Conservation (phyloP, 768 basidiomycete genomes). For the Rhizopogon roseolus region DNA sequence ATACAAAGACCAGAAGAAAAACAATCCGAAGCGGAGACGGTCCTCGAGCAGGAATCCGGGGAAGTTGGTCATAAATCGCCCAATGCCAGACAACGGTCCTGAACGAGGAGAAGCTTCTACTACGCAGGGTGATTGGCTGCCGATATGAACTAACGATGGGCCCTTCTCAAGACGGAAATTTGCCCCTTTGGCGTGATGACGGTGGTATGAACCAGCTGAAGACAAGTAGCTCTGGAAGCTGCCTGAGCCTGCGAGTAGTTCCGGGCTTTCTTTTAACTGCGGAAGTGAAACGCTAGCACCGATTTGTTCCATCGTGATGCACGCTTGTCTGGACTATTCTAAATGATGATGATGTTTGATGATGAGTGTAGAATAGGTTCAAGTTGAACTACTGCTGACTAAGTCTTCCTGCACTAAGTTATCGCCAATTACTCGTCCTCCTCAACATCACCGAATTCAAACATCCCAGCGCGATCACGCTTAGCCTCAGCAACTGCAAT, state of each 20-base stretch:
- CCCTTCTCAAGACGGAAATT: constrained; percentile 12
- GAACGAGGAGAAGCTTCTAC: constrained; percentile 6
- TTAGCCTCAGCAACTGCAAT: constrained; percentile 61
- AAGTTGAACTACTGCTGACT: background rate
- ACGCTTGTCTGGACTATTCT: too few relatives aligned
- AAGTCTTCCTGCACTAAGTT: background rate
- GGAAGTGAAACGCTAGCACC: background rate
- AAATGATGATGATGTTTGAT: background rate
- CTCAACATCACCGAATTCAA: constrained; percentile 88
- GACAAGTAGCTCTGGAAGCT: constrained; percentile 46
- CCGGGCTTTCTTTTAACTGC: background rate
- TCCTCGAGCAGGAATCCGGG: constrained; percentile 20
- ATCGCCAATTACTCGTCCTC: constrained; percentile 54
- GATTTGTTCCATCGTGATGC: background rate
- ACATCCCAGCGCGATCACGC: constrained; percentile 74
- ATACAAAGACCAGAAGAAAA: constrained; percentile 32
- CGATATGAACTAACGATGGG: constrained; percentile 1
- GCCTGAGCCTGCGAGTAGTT: constrained; percentile 24
- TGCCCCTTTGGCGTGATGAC: constrained; percentile 14
- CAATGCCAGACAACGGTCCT: constrained; percentile 21
- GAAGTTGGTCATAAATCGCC: constrained; percentile 20
- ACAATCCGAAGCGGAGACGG: constrained; percentile 20
- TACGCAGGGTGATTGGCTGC: constrained; percentile 1
- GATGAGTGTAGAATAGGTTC: too few relatives aligned
- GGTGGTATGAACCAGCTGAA: constrained; percentile 36